Evolutionary conservation across 2,329 filamentous ascomycete species (phyloP), one percentile per base, ranked within the genome.

Genomic region (Fusarium multiceps): DNA sequence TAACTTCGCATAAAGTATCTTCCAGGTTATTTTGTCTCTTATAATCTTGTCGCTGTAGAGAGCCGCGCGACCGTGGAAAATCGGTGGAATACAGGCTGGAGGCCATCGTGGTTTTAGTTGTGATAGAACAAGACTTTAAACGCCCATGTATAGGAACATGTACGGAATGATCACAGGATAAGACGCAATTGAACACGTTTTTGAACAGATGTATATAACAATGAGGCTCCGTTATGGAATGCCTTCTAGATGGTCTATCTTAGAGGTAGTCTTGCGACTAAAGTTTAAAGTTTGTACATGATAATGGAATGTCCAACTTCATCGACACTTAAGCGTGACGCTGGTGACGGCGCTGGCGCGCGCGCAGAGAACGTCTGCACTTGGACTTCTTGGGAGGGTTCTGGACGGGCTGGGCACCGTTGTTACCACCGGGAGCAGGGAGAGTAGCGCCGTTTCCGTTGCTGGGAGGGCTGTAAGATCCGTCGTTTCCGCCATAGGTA

Each of bases 231-330:
- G 14, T 32, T 14, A 32, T 34, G 13, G 16, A 40, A 42, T 25
- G 42, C 34, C 54, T n/a, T 21, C 13, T 41, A 25, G 43, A 30
- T 49, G 47, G 21, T 66, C 55, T 66, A 66, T 66, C 48, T 46
- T 16, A 61, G 28, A 60, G 48, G 46, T 25, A 48, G 54, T 49
- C 46, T 42, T 45, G 46, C n/a, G 62, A 66, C 55, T 41, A 28
- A n/a, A 12, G 13, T 64, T 32, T 59, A 49, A 66, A 61, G 4
- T 61, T 60, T 66, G 42, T 66, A 65, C 53, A 66, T 50, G 4
- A n/a, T 49, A 66, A 55, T 43, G 28, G n/a, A 32, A 41, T 27
- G 4, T 23, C 8, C 49, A 51, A 40, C 23, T 20, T 51, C 18
- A 27, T 1, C 9, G 12, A 4, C 13, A 4, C 32, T 42, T 65